Evolutionary conservation across 139 green algal species (phyloP).

Genomic region (Chlamydomonas sphaeroides): DNA sequence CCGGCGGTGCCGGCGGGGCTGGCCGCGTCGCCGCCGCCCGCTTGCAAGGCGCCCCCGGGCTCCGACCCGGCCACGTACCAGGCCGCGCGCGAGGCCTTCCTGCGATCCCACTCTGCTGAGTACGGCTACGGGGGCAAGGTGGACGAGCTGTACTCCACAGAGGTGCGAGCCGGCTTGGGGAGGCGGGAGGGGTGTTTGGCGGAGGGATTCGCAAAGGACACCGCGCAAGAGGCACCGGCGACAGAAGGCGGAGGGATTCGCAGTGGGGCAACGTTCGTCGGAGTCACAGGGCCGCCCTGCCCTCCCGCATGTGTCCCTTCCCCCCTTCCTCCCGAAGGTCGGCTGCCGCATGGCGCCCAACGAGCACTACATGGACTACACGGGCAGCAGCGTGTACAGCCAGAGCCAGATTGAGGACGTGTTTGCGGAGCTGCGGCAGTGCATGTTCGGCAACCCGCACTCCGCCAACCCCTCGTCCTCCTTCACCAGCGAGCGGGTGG

Average conservation of each 20-base stretch:
- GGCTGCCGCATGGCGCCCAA: conserved; percentile 63
- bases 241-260: no score
- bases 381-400: conserved; percentile 67
- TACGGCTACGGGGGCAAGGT: conserved; percentile 72
- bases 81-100: conserved; percentile 33
- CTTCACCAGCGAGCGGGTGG: conserved; percentile 52
- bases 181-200: no score
- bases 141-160: conserved; percentile 67
- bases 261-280: no score
- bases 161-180: conserved; percentile 50
- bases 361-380: conserved; percentile 86
- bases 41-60: conserved; percentile 22
- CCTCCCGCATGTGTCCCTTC: neutral
- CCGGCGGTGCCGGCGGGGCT: neutral
- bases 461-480: conserved; percentile 69
- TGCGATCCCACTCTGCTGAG: conserved; percentile 21
- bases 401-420: conserved; percentile 61
- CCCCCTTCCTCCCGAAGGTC: conserved; percentile 39
- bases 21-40: neutral
- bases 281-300: no score
- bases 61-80: conserved; percentile 9
- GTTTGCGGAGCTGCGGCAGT: conserved; percentile 66
- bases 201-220: no score
- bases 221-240: no score
- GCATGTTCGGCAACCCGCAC: conserved; percentile 85